Evolutionary conservation across 179 eudicot species (phyloP), one percentile per base, ranked within the genome.

Genomic region (Silene coronaria): DNA sequence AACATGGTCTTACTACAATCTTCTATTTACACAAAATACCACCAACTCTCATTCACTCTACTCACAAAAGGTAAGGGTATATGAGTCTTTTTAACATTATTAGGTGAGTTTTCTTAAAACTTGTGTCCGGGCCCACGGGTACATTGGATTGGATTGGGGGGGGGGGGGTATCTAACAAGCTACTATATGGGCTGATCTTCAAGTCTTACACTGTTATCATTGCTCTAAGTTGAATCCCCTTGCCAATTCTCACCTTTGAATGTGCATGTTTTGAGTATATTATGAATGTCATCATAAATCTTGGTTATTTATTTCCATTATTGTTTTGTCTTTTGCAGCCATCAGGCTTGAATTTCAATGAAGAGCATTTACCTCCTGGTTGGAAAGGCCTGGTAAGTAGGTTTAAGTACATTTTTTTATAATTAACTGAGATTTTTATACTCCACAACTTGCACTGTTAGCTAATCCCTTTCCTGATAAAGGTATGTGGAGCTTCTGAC

Each of bases 401-500:
- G 21, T 36, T 21, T 19, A 46, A 10, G 30, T 28, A 26, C 75
- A 46, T 23, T 77, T 80, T 28, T 55, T 68, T 32, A 62, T 21
- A 1, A 21, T 38, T 24, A 61, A 28, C n/a, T 48, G 32, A 60
- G 22, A 22, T 78, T 30, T 65, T 42, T 46, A 0, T 26, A 6
- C 10, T 22, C 60, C 16, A 23, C 6, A 27, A 12, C n/a, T 3
- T 68, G 24, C 53, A 6, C 14, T 45, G 5, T 70, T 17, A 57
- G 24, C 21, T 75, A 26, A 32, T 71, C 57, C 5, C 1, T 45
- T 17, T 30, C 21, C 21, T 14, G n/a, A 17, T 51, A 65, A 65
- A 96, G 99, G 96, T 96, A 59, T 93, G 99, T 86, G 99, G 99
- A 77, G 92, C 97, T 73, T 87, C 97, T 77, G 96, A 89, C 22